Percentiles rank a stretch among this genome's conserved stretches.
phyloP scores from a whole-genome alignment of 2,329 filamentous ascomycete genomes.

The Nothomitra cinnamomea region DNA sequence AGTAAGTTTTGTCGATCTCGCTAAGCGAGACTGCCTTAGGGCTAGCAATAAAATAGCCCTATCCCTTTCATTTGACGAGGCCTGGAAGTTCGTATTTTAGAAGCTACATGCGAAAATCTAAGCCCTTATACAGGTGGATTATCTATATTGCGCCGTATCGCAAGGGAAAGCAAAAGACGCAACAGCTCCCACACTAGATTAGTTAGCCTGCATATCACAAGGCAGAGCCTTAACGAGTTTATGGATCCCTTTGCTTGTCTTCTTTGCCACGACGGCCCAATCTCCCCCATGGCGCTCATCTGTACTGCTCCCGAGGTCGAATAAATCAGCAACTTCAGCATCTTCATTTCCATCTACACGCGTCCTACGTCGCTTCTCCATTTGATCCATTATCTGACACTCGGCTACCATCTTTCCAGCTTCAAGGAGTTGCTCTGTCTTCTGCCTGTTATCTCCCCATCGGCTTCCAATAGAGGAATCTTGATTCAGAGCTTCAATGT shows the following conservation, averaged over 20 bases:
- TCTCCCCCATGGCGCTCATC: not conserved
- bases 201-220: not conserved
- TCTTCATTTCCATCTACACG: not conserved
- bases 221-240: not conserved
- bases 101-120: too few species aligned
- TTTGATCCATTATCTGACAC: not conserved
- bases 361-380: not conserved
- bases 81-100: too few species aligned
- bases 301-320: not conserved
- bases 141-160: not conserved
- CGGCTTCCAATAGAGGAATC: not conserved
- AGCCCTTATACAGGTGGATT: not conserved
- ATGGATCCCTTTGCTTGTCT: not conserved
- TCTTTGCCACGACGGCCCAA: not conserved
- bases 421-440: conserved; percentile 1
- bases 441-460: not conserved
- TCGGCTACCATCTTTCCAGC: not conserved
- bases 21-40: conserved; percentile 1
- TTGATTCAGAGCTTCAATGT: not conserved
- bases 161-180: not conserved
- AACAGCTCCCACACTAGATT: not conserved
- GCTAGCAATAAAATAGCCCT: not conserved
- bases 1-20: not conserved
- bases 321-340: too few species aligned
- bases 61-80: too few species aligned